Evolutionary conservation across 1,139 yeast genomes (phyloP).

Genomic region (Blastobotrys buckinghamii): DNA sequence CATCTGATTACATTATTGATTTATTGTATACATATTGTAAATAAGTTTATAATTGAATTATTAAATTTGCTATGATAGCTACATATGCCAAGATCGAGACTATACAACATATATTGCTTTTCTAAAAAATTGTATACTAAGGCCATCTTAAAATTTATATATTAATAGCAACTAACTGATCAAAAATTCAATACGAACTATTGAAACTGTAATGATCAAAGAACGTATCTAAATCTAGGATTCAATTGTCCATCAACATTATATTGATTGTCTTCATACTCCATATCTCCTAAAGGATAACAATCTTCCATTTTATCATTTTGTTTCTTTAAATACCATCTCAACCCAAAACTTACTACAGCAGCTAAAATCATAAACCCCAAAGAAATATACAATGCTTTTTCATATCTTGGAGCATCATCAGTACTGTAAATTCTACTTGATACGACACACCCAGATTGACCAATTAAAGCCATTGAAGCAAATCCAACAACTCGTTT

Average conservation of each 20-base stretch:
- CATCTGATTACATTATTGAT: too few species aligned
- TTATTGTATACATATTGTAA: too few species aligned
- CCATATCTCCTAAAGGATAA: slow-evolving; percentile 16
- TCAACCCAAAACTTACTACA: slow-evolving; percentile 18
- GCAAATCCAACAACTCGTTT: slow-evolving; percentile 29
- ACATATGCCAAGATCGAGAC: too few species aligned
- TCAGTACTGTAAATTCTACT: slow-evolving; percentile 28
- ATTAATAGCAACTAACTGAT: too few species aligned
- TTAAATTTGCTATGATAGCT: too few species aligned
- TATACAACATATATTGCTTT: too few species aligned
- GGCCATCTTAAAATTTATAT: too few species aligned
- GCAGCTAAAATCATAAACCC: slow-evolving; percentile 21
- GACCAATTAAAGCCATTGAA: slow-evolving; percentile 30
- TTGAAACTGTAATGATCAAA: too few species aligned
- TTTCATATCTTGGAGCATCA: slow-evolving; percentile 23
- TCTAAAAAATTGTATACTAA: too few species aligned
- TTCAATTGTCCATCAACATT: slow-evolving; percentile 17
- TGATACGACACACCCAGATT: slow-evolving; percentile 32
- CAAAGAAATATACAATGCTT: slow-evolving; percentile 29
- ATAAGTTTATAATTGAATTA: too few species aligned
- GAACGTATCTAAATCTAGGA: slow-evolving; percentile 19
- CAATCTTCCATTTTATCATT: slow-evolving; percentile 23
- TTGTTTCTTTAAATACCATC: slow-evolving; percentile 17
- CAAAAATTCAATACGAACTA: too few species aligned
- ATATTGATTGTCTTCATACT: slow-evolving; percentile 8